Evolutionary conservation across 179 eudicot species (phyloP).

Genomic region (Nepenthes alata): DNA sequence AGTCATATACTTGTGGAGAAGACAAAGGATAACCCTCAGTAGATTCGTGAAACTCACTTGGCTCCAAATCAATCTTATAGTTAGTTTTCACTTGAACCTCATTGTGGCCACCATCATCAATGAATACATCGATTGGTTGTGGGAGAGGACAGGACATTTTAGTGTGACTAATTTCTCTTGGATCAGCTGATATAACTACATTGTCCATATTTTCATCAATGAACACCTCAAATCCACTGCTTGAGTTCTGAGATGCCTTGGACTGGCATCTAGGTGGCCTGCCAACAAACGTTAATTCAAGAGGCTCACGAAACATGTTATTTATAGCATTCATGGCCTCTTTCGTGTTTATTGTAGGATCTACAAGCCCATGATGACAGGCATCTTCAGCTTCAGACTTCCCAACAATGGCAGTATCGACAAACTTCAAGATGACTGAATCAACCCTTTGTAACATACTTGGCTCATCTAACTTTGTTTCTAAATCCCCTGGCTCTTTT

Average conservation of each 20-base stretch:
- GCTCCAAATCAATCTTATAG: slow-evolving; percentile 19
- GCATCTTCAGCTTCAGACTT: slow-evolving; percentile 74
- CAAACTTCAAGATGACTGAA: slow-evolving; percentile 50
- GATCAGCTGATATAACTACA: slow-evolving; percentile 17
- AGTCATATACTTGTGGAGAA: slow-evolving; percentile 17
- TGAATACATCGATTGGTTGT: slow-evolving; percentile 52
- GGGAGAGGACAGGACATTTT: slow-evolving; percentile 4
- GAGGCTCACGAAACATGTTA: slow-evolving; percentile 75
- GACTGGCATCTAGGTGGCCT: slow-evolving; percentile 25
- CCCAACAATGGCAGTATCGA: slow-evolving; percentile 64
- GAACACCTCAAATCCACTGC: slow-evolving; percentile 45
- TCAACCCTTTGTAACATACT: slow-evolving; percentile 33
- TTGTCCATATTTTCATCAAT: slow-evolving; percentile 35
- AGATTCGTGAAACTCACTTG: slow-evolving; percentile 17
- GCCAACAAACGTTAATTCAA: slow-evolving; percentile 45
- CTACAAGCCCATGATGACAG: slow-evolving; percentile 88
- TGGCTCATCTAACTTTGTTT: slow-evolving; percentile 14
- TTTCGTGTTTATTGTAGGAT: slow-evolving; percentile 80
- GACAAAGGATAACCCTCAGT: slow-evolving; percentile 27
- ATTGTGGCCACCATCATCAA: slow-evolving; percentile 35
- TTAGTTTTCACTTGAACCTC: slow-evolving; percentile 11
- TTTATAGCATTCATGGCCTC: slow-evolving; percentile 78
- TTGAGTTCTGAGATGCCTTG: slow-evolving; percentile 16
- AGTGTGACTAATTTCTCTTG: slow-evolving; percentile 2
- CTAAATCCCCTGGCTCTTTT: slow-evolving; percentile 6